Conservation (phyloP, 2,329 filamentous ascomycete species). For the Fusarium brachygibbosum region DNA sequence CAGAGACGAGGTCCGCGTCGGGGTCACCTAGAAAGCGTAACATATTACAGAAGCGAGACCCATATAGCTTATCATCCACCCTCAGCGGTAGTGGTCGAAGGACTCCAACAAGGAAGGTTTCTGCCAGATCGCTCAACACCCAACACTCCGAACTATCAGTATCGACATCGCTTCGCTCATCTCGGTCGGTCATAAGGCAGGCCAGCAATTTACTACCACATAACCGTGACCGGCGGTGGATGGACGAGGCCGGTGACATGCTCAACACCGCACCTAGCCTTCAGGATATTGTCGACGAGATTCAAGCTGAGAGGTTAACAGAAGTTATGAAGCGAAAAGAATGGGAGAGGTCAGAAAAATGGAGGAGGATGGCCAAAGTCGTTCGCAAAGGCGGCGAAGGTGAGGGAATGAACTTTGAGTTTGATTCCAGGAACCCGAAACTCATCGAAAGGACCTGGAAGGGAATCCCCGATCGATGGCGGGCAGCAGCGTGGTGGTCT, state of each 20-base stretch:
- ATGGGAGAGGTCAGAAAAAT: slow-evolving; percentile 73
- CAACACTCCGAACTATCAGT: slow-evolving; percentile 67
- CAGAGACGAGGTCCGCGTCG: slow-evolving; percentile 58
- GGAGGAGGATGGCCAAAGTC: slow-evolving; percentile 75
- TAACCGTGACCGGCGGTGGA: slow-evolving; percentile 71
- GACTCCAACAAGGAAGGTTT: slow-evolving; percentile 67
- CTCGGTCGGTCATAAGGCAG: slow-evolving; percentile 68
- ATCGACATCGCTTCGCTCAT: slow-evolving; percentile 64
- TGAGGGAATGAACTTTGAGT: slow-evolving; percentile 74
- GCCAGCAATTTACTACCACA: slow-evolving; percentile 71
- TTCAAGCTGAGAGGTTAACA: slow-evolving; percentile 64
- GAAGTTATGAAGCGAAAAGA: slow-evolving; percentile 74
- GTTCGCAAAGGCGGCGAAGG: slow-evolving; percentile 64
- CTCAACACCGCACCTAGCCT: slow-evolving; percentile 71
- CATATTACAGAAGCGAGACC: slow-evolving; percentile 58
- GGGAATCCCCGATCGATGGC: slow-evolving; percentile 96
- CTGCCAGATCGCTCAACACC: slow-evolving; percentile 70
- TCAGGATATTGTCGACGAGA: slow-evolving; percentile 68
- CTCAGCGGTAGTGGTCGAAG: slow-evolving; percentile 56
- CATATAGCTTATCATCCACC: slow-evolving; percentile 56
- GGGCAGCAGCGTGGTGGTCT: slow-evolving; percentile 92
- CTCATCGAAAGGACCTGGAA: slow-evolving; percentile 96
- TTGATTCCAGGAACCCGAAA: slow-evolving; percentile 86
- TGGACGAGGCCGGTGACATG: slow-evolving; percentile 77
- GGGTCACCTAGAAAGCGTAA: slow-evolving; percentile 61